Evolutionary conservation across 108 stramenopile genomes (phyloP), one percentile per base, ranked within the genome.

Genomic region (Heterococcus sp.): DNA sequence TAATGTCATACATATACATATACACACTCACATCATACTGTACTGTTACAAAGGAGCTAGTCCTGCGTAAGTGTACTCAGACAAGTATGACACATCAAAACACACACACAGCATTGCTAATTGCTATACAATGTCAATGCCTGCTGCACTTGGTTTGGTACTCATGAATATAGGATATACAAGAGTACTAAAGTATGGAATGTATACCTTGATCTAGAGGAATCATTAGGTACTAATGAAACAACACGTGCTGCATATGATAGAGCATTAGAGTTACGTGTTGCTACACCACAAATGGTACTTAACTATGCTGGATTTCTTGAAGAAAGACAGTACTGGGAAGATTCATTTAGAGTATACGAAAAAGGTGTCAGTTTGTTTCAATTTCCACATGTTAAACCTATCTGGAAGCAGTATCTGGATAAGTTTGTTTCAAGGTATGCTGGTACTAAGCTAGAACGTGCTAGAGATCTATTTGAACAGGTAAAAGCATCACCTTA

Each of bases 201-300:
- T 75, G 85, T 97, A 66, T 86, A 95, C 71, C 89, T 97, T 68
- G 97, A 97, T 89, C 82, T 99, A 65, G 97, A 99, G 84, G 98
- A 99, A 78, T 92, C 92, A 1, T 81, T 98, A 40, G 98, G 97
- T 1, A 96, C 95, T 0, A 79, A 94, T 26, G 93, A 94, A 78
- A 93, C 93, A 0, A 90, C 94, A 38, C 93, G 94, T 76, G 97
- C 97, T 76, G 95, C 98, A 1, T 98, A 99, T 86, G 91, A 93
- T 63, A 86, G 92, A 8, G 90, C 89, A 38, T 72, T 99, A 40
- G 96, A 96, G 86, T 88, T 83, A 28, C 26, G 68, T 0, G 95
- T 97, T 27, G 95, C 95, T 11, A 98, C 98, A 69, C 91, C 95
- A 2, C 85, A 92, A 34, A 97, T 96, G 77, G 88, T 97, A 32